Base-by-base conservation (phyloP, 2,329 filamentous ascomycete genomes). In the Colletotrichum chrysophilum region DNA sequence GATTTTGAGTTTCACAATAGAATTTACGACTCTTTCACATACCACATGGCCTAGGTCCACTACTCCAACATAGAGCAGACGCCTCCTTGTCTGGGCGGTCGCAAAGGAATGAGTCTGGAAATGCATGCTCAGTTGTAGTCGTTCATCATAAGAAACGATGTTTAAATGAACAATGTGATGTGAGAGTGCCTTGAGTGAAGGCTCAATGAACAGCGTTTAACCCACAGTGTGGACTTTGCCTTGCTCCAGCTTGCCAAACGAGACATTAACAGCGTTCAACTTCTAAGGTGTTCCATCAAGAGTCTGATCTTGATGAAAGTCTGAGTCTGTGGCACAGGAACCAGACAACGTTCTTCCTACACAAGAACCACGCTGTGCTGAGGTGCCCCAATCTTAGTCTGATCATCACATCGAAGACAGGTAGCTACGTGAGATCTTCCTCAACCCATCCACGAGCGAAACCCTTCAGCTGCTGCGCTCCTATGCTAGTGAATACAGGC, bases 111-210 rank as follows among this genome's bases (percentile, higher is more conserved):
- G 4, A 32, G 5, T 43, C 36, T 1, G 5, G 36, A 43, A 0
- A 5, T 18, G 36, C 0, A 43, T 2, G 1, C 4, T 43, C 16
- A 43, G 2, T 18, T 43, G 16, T 18, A 43, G 7, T 5, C 1
- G 0, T 5, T 3, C 36, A 43, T 43, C 36, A 43, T 0, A 0
- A 18, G 2, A 43, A 43, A 2, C 0, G 16, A 4, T 0, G 0
- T 43, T 0, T 3, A 43, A 18, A 43, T 5, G 8, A 3, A 43
- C 36, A 1, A 38, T 9, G 36, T 43, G 36, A 43, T 10, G 14
- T 43, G 34, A 6, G 3, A 4, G 16, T 43, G 14, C 16, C 7
- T 43, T 24, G 21, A 24, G 21, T 24, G 21, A 24, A 24, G 21
- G 21, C 21, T 24, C 21, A 24, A 24, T 24, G 21, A 24, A 24